Evolutionary conservation across 2,329 filamentous ascomycete species (phyloP).

Genomic region (Ophiostoma piceae): DNA sequence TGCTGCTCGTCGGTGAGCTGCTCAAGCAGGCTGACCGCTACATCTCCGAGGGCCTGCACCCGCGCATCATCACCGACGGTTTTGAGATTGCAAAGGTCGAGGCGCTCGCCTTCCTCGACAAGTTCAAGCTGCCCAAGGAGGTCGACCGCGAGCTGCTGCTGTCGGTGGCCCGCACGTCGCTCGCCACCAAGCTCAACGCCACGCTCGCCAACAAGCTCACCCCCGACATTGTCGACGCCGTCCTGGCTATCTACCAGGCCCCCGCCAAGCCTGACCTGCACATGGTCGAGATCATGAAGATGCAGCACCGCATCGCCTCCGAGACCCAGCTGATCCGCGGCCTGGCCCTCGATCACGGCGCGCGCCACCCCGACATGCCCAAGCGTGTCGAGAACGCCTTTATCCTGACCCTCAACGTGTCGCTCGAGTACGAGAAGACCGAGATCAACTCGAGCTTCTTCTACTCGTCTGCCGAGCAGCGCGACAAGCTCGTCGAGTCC

Average conservation of each 20-base stretch:
- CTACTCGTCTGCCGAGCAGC: constrained; percentile 93
- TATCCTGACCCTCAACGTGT: constrained; percentile 93
- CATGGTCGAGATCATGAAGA: constrained; percentile 99
- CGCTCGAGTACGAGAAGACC: constrained; percentile 96
- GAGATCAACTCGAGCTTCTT: constrained; percentile 99
- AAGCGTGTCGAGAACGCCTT: constrained; percentile 93
- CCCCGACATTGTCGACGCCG: constrained; percentile 91
- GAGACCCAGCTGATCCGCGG: constrained; percentile 95
- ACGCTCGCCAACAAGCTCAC: constrained; percentile 86
- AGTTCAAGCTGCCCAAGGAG: constrained; percentile 82
- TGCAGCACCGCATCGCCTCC: constrained; percentile 94
- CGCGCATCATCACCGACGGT: constrained; percentile 91
- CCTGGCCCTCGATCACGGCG: constrained; percentile 88
- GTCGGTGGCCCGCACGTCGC: constrained; percentile 86
- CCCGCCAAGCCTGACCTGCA: constrained; percentile 92
- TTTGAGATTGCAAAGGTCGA: constrained; percentile 96
- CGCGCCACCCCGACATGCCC: constrained; percentile 96
- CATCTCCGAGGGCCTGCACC: constrained; percentile 94
- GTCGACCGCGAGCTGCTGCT: constrained; percentile 92
- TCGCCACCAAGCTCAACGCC: constrained; percentile 90
- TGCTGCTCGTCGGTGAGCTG: constrained; percentile 90
- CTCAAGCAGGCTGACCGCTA: constrained; percentile 96
- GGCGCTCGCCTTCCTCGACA: constrained; percentile 88
- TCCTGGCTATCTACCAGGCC: constrained; percentile 85
- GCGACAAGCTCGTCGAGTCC: constrained; percentile 96